These are phyloP conservation scores for Botrytis porri DNA, from an alignment of 2,329 filamentous ascomycete species.

Conservation along the genomic window DNA sequence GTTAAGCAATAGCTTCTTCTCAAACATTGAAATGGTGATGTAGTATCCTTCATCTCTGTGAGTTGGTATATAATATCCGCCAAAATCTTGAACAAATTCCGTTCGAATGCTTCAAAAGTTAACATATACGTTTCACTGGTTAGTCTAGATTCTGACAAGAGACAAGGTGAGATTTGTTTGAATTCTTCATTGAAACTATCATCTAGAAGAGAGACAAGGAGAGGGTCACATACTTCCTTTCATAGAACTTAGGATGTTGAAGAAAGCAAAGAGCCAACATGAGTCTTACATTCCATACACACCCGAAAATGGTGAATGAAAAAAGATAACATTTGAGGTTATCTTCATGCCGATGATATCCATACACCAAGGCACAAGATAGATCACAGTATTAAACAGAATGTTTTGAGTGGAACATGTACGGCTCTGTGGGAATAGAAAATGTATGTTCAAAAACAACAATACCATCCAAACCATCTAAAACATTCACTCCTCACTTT, in stretches of 20 bases:
- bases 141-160: neutral
- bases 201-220: too few species aligned
- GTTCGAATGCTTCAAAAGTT: neutral
- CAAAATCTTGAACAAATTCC: neutral
- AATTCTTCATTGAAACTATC: too few species aligned
- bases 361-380: neutral
- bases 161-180: neutral
- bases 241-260: neutral
- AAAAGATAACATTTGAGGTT: neutral
- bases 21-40: neutral
- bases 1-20: too few species aligned
- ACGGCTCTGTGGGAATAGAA: too few species aligned
- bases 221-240: neutral
- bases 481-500: neutral
- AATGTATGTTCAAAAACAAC: too few species aligned
- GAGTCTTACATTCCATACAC: accelerated
- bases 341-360: neutral
- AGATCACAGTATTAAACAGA: neutral
- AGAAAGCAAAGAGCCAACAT: neutral
- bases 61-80: too few species aligned
- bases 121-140: too few species aligned
- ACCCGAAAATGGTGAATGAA: too few species aligned
- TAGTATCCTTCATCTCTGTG: accelerated
- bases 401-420: too few species aligned
- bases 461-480: neutral